A percentile compares a stretch with the other conserved stretches of the same genome.
Conservation (phyloP, 108 stramenopile species). For the Discostella stelligeroides region DNA sequence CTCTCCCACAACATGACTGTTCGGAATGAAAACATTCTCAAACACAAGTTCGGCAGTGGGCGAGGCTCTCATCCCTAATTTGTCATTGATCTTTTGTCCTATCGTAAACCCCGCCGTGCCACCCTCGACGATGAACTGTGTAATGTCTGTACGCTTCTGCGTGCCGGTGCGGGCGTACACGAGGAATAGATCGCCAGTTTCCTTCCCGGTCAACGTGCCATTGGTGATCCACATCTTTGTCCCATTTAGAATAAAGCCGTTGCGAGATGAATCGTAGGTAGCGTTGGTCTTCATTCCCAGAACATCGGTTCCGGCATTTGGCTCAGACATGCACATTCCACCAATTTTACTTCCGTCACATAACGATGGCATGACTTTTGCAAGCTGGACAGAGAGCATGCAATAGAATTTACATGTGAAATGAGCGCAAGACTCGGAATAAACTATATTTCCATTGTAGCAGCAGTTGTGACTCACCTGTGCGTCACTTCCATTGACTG, state of each 20-base stretch:
- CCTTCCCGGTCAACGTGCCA: conserved; percentile 88
- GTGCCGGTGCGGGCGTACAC: conserved; percentile 95
- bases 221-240: conserved; percentile 99
- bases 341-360: conserved; percentile 89
- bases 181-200: conserved; percentile 93
- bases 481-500: conserved; percentile 79
- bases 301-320: conserved; percentile 97
- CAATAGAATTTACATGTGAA: no score
- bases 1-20: conserved; percentile 86
- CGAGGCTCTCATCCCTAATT: conserved; percentile 91
- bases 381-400: conserved; percentile 32
- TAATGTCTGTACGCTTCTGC: conserved; percentile 63
- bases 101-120: conserved; percentile 93
- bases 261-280: conserved; percentile 33
- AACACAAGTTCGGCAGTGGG: conserved; percentile 98
- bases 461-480: conserved; percentile 62
- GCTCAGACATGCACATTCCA: conserved; percentile 99
- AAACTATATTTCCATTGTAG: no score
- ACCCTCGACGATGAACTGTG: conserved; percentile 96
- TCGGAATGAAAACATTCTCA: conserved; percentile 90
- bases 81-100: conserved; percentile 96
- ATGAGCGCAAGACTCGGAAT: no score
- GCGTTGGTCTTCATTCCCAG: conserved; percentile 95
- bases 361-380: conserved; percentile 72
- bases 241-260: conserved; percentile 89